Evolutionary conservation across 192 early-diverging fungal genomes (phyloP).

Genomic region (Coemansia sp.): DNA sequence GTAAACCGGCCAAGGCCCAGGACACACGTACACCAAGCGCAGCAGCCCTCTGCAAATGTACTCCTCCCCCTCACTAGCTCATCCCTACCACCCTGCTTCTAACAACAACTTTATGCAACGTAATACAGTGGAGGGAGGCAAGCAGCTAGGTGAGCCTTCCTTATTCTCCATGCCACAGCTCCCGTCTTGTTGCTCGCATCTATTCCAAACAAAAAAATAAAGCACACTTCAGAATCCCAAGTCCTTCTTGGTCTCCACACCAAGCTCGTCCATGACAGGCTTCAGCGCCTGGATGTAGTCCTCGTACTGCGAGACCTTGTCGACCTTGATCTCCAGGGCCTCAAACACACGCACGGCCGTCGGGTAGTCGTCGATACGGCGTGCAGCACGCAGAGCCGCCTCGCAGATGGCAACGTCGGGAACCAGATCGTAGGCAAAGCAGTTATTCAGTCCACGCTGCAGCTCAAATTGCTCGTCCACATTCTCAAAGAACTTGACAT

Average conservation of each 20-base stretch:
- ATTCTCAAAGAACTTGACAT: constrained; percentile 75
- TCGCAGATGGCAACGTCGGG: constrained; percentile 84
- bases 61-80: no score
- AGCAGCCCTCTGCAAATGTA: no score
- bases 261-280: constrained; percentile 82
- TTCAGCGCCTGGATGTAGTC: constrained; percentile 84
- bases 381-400: constrained; percentile 82
- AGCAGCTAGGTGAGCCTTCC: no score
- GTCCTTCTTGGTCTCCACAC: constrained; percentile 83
- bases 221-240: constrained; percentile 59
- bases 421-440: constrained; percentile 93
- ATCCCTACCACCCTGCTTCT: no score
- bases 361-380: constrained; percentile 90
- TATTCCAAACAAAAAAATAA: background rate
- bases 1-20: no score
- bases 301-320: constrained; percentile 79
- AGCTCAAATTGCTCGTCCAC: constrained; percentile 95
- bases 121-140: no score
- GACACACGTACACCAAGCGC: no score
- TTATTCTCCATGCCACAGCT: no score
- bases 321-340: constrained; percentile 84
- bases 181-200: no score
- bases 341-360: constrained; percentile 93
- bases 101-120: no score
- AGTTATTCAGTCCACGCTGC: constrained; percentile 95